Evolutionary conservation across 2,329 filamentous ascomycete genomes (phyloP).

Genomic region (Aspergillus novoparasiticus): DNA sequence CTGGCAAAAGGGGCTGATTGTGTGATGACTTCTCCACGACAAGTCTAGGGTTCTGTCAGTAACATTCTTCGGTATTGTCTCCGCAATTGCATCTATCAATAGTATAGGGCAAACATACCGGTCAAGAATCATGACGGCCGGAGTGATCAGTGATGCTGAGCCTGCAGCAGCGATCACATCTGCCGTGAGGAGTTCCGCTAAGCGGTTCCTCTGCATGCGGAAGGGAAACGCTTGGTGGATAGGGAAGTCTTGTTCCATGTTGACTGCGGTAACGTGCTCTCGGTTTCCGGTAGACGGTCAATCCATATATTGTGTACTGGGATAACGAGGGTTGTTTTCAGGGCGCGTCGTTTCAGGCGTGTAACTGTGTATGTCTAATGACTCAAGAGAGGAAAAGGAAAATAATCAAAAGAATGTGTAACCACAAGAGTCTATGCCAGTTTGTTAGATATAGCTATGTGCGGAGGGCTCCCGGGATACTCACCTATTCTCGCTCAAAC

Average conservation of each 20-base stretch:
- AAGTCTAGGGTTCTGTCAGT: slow-evolving; percentile 33
- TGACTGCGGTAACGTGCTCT: slow-evolving; percentile 1
- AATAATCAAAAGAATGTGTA: slow-evolving; percentile 6
- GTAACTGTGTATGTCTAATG: background rate
- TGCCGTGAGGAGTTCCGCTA: slow-evolving; percentile 54
- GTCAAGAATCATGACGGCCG: slow-evolving; percentile 81
- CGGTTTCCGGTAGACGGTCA: background rate
- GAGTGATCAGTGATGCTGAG: slow-evolving; percentile 73
- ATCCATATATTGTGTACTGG: background rate
- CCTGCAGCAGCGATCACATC: slow-evolving; percentile 69
- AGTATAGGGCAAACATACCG: slow-evolving; percentile 53
- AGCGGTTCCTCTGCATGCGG: slow-evolving; percentile 35
- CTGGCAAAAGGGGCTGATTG: slow-evolving; percentile 35
- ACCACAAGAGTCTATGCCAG: background rate
- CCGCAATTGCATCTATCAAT: background rate
- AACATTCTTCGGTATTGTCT: background rate
- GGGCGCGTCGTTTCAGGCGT: background rate
- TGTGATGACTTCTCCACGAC: slow-evolving; percentile 46
- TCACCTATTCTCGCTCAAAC: slow-evolving; percentile 7
- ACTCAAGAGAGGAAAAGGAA: slow-evolving; percentile 4
- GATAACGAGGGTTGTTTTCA: background rate
- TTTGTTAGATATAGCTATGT: background rate
- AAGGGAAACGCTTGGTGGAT: slow-evolving; percentile 28
- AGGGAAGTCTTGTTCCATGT: slow-evolving; percentile 32
- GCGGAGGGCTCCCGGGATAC: background rate